Percentiles rank a stretch among this genome's conserved stretches.
Evolutionary conservation across 345 rosid genomes (phyloP).

Genomic region (Gossypium turneri): DNA sequence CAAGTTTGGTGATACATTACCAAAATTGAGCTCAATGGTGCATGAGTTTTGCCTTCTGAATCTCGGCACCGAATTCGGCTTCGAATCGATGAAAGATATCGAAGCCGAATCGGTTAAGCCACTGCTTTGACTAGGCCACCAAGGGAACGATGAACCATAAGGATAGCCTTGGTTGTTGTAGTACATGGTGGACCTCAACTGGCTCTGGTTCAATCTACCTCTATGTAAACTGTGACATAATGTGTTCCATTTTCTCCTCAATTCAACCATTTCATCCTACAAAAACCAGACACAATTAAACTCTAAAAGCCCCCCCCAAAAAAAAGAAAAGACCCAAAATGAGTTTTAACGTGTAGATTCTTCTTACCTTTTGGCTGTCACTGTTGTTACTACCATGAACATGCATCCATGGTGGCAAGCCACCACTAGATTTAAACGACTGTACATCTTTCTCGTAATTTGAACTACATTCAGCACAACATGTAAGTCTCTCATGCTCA

Average conservation of each 20-base stretch:
- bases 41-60: constrained; percentile 68
- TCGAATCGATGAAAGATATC: constrained; percentile 44
- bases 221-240: constrained; percentile 58
- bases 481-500: constrained; percentile 46
- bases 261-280: constrained; percentile 54
- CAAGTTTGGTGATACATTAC: constrained; percentile 41
- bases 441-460: constrained; percentile 72
- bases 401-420: constrained; percentile 68
- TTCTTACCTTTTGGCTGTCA: constrained; percentile 49
- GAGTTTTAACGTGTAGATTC: not conserved
- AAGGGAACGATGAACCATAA: constrained; percentile 39
- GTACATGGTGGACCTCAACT: constrained; percentile 12
- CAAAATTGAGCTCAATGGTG: constrained; percentile 58
- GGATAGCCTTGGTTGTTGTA: constrained; percentile 26
- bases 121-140: constrained; percentile 46
- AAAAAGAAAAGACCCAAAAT: too few species aligned
- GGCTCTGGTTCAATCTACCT: constrained; percentile 24
- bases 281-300: not conserved
- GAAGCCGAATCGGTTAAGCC: constrained; percentile 43
- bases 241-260: constrained; percentile 73
- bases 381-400: constrained; percentile 29
- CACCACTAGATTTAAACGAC: constrained; percentile 38
- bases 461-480: constrained; percentile 71
- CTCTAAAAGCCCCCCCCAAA: not conserved
- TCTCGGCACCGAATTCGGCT: constrained; percentile 49